These are phyloP conservation scores for Apodospora peruviana DNA, from an alignment of 495 filamentous ascomycete species.

Conservation along the genomic window DNA sequence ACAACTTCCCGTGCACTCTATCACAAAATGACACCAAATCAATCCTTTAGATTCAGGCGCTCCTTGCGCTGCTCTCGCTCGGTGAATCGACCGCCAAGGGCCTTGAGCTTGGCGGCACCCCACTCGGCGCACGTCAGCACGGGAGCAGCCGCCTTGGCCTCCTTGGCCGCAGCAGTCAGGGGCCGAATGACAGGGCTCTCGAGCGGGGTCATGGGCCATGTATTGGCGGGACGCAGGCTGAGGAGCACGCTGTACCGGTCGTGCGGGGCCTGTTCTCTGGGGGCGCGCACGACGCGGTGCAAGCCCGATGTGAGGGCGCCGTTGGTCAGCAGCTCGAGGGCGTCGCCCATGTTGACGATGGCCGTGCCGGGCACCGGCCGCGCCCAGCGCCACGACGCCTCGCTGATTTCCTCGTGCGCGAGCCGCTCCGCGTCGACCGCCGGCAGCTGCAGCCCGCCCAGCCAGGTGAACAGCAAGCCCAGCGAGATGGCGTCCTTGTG, in stretches of 20 bases:
- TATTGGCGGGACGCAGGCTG: background rate
- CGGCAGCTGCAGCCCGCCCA: background rate
- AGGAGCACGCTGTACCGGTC: background rate
- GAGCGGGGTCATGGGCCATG: too few relatives aligned
- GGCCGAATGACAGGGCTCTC: too few relatives aligned
- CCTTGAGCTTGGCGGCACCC: too few relatives aligned
- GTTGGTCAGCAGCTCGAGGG: background rate
- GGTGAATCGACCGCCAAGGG: too few relatives aligned
- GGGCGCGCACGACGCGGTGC: background rate
- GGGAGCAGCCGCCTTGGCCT: too few relatives aligned
- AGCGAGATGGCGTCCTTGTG: background rate
- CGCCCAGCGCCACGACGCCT: background rate
- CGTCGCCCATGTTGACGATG: background rate
- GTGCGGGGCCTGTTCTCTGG: background rate
- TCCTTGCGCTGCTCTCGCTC: too few relatives aligned
- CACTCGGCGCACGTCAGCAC: too few relatives aligned
- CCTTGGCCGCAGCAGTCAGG: too few relatives aligned
- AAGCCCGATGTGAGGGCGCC: background rate
- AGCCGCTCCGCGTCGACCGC: background rate
- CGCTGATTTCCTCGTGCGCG: background rate
- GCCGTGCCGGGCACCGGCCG: background rate
- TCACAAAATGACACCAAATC: too few relatives aligned
- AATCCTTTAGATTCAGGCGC: too few relatives aligned
- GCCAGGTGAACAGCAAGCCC: slow-evolving; percentile 1
- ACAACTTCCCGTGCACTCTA: too few relatives aligned